Conservation (phyloP, 202 grass and related monocot species). For the Panicum virgatum region DNA sequence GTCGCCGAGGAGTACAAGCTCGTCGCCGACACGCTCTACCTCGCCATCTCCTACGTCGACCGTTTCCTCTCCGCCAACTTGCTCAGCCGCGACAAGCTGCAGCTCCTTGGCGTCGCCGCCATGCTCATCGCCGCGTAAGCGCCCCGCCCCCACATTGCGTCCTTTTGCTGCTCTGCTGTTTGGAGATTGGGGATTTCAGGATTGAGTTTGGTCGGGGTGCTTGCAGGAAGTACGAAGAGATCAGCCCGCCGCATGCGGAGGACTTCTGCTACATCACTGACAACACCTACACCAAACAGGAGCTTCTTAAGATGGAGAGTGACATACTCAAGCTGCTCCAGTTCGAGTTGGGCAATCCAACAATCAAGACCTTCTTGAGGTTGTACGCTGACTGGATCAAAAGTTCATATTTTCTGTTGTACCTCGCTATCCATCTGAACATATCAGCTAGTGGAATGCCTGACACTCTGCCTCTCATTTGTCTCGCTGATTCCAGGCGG, state of each 20-base stretch:
- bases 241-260: constrained; percentile 59
- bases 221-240: constrained; percentile 92
- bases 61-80: constrained; percentile 71
- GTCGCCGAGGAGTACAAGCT: constrained; percentile 90
- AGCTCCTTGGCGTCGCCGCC: constrained; percentile 77
- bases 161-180: not conserved
- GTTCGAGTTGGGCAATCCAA: constrained; percentile 86
- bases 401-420: not conserved
- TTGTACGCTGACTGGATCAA: not conserved
- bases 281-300: constrained; percentile 86
- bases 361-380: constrained; percentile 85
- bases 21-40: constrained; percentile 74
- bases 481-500: constrained; percentile 47
- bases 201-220: not conserved
- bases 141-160: not conserved
- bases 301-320: constrained; percentile 87
- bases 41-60: constrained; percentile 76
- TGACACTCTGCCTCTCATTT: not conserved
- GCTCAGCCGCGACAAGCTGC: constrained; percentile 57
- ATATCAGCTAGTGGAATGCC: not conserved
- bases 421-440: not conserved
- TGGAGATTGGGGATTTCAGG: not conserved
- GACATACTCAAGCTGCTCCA: constrained; percentile 82
- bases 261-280: constrained; percentile 95
- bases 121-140: constrained; percentile 88